Conservation (phyloP, 345 rosid genomes). For the Syzygium jambos region DNA sequence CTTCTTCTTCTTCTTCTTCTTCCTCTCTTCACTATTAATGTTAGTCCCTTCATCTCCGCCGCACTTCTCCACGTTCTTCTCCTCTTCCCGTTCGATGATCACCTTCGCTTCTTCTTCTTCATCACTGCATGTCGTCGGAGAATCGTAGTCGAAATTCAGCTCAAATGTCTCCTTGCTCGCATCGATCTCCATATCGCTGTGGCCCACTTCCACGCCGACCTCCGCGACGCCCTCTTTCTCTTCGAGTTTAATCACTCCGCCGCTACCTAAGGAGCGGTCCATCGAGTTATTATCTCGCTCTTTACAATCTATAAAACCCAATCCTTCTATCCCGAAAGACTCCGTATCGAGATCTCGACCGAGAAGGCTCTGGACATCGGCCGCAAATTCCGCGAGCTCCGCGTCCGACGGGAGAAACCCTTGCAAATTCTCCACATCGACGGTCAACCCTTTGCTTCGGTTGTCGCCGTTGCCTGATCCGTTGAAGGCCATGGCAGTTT, state of each 20-base stretch:
- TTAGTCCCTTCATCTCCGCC: background rate
- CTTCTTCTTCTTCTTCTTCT: constrained; percentile 21
- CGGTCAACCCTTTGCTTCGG: constrained; percentile 4
- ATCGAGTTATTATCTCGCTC: constrained; percentile 13
- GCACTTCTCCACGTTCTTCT: background rate
- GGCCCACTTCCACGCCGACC: background rate
- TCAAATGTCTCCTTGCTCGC: constrained; percentile 43
- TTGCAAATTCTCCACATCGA: constrained; percentile 17
- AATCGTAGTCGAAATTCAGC: constrained; percentile 60
- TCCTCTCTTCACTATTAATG: constrained; percentile 5
- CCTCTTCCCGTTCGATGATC: constrained; percentile 2
- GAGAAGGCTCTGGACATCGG: constrained; percentile 77
- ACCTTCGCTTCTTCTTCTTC: constrained; percentile 34
- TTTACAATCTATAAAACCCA: constrained; percentile 42
- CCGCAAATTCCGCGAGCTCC: constrained; percentile 88
- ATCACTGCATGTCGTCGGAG: constrained; percentile 33
- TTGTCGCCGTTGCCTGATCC: background rate
- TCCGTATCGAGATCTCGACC: constrained; percentile 67
- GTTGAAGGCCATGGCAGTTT: background rate
- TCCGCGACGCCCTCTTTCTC: constrained; percentile 19
- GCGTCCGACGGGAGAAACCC: constrained; percentile 66
- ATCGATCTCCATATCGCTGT: constrained; percentile 20
- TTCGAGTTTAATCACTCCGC: constrained; percentile 37
- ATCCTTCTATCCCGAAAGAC: constrained; percentile 61
- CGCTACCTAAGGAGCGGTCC: constrained; percentile 1